Conservation (phyloP, 1,284 basidiomycete genomes). For the Austroboletus novae-zelandiae region DNA sequence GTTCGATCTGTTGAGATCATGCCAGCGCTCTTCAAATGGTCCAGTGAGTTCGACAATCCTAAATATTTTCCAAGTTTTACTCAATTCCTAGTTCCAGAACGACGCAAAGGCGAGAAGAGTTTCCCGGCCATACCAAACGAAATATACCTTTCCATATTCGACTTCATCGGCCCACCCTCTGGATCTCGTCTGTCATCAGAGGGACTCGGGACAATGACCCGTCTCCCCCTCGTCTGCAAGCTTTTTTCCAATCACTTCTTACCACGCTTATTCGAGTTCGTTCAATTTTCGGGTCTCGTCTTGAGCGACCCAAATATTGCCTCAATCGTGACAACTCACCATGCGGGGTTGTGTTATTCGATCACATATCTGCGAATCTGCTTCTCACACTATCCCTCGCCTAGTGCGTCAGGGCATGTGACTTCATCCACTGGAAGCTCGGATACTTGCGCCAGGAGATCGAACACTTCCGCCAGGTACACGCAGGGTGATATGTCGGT, state of each 20-base stretch:
- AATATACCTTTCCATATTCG: slow-evolving; percentile 39
- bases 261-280: slow-evolving; percentile 36
- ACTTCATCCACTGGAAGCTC: slow-evolving; percentile 1
- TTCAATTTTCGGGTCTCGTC: slow-evolving; percentile 24
- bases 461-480: not conserved
- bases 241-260: slow-evolving; percentile 40
- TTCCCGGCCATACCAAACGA: slow-evolving; percentile 31
- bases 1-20: not conserved
- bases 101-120: not conserved
- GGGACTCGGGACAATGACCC: slow-evolving; percentile 22
- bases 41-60: slow-evolving; percentile 6
- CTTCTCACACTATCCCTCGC: slow-evolving; percentile 20
- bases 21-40: slow-evolving; percentile 14
- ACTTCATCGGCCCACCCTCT: slow-evolving; percentile 16
- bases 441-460: no score
- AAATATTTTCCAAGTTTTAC: not conserved
- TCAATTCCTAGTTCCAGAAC: slow-evolving; percentile 19
- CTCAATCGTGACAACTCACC: not conserved
- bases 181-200: slow-evolving; percentile 1
- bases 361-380: slow-evolving; percentile 9
- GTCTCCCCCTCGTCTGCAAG: slow-evolving; percentile 41
- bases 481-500: not conserved
- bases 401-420: slow-evolving; percentile 14
- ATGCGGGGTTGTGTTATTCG: slow-evolving; percentile 4
- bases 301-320: not conserved